phyloP scores from a whole-genome alignment of 345 rosid genomes.

The Excoecaria cochinchinensis region DNA sequence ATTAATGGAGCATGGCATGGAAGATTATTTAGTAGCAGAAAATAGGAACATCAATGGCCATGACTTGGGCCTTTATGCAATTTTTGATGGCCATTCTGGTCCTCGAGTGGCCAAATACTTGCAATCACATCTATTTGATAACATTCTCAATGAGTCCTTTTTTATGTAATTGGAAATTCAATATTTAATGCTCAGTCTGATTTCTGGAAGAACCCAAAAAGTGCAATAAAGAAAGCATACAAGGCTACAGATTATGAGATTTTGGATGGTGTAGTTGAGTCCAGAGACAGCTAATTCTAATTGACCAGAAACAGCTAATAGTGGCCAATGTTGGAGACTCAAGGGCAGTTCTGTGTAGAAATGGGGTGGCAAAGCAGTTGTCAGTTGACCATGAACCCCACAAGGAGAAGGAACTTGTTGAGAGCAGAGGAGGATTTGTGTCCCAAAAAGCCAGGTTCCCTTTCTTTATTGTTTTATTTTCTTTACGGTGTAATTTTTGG shows the following conservation, averaged over 20 bases:
- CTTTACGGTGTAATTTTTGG: too few relatives aligned
- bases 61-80: slow-evolving; percentile 47
- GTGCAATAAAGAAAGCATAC: slow-evolving; percentile 43
- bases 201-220: slow-evolving; percentile 37
- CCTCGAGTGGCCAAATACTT: slow-evolving; percentile 46
- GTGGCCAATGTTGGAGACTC: slow-evolving; percentile 59
- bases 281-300: slow-evolving; percentile 44
- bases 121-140: slow-evolving; percentile 45
- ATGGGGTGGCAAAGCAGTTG: slow-evolving; percentile 34
- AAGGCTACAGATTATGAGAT: slow-evolving; percentile 40
- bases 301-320: slow-evolving; percentile 43
- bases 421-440: slow-evolving; percentile 50
- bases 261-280: slow-evolving; percentile 32
- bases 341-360: slow-evolving; percentile 43
- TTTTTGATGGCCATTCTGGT: slow-evolving; percentile 58
- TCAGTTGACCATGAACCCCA: slow-evolving; percentile 48
- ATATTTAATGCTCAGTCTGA: slow-evolving; percentile 31
- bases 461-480: too few relatives aligned
- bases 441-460: slow-evolving; percentile 26
- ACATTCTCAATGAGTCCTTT: slow-evolving; percentile 34
- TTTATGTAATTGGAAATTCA: slow-evolving; percentile 12
- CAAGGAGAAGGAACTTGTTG: slow-evolving; percentile 43
- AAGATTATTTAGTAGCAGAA: slow-evolving; percentile 53
- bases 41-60: slow-evolving; percentile 33
- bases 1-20: slow-evolving; percentile 56